Percentiles rank a stretch among this genome's conserved stretches.
These are phyloP conservation scores for Aphelidium insulamus DNA, from an alignment of 371 early-diverging fungal species.

Conservation along the genomic window DNA sequence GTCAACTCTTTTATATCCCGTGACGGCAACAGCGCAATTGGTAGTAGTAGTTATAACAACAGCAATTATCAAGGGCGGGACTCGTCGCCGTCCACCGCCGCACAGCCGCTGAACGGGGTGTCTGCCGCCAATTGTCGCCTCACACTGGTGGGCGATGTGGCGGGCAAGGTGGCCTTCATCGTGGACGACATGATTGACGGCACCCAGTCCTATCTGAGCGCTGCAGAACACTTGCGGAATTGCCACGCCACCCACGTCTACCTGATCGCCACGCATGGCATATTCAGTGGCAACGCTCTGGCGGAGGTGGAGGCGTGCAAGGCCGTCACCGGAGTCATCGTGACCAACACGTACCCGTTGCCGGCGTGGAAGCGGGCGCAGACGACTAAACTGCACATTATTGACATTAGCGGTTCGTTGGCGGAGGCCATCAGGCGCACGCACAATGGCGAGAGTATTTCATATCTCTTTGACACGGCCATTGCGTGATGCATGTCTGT, in stretches of 20 bases:
- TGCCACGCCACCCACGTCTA: constrained; percentile 69
- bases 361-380: constrained; percentile 40
- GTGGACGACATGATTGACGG: constrained; percentile 82
- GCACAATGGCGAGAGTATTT: constrained; percentile 92
- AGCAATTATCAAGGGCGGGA: no score
- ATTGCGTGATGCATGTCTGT: no score
- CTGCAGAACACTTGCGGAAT: constrained; percentile 65
- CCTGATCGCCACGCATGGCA: constrained; percentile 84
- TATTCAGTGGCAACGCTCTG: constrained; percentile 65
- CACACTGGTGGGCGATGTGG: constrained; percentile 83
- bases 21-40: no score
- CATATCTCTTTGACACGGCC: constrained; percentile 48
- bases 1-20: no score
- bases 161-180: constrained; percentile 61
- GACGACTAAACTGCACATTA: constrained; percentile 51
- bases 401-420: constrained; percentile 71
- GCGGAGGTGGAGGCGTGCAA: constrained; percentile 59
- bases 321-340: constrained; percentile 60
- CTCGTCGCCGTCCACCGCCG: no score
- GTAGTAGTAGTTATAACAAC: no score
- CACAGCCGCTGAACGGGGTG: no score
- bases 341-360: constrained; percentile 86
- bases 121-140: constrained; percentile 17
- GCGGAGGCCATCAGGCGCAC: constrained; percentile 94
- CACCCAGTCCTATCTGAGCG: constrained; percentile 66